Evolutionary conservation across 1,139 yeast species (phyloP).

Genomic region (Diutina catenulata): DNA sequence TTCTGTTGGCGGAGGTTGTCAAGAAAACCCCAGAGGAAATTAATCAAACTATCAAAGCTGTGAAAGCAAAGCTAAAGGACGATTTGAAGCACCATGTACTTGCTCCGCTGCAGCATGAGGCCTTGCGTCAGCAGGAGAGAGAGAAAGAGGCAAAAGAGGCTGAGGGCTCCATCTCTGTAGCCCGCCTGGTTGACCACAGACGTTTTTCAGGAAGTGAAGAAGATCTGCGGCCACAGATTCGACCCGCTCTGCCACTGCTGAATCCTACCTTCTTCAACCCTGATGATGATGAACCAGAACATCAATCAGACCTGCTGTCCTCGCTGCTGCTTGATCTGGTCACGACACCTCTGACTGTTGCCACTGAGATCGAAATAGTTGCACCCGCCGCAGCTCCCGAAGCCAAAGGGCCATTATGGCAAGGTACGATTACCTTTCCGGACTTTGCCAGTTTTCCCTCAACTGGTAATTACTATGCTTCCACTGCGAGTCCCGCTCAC

Average conservation of each 20-base stretch:
- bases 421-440: constrained; percentile 44
- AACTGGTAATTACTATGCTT: constrained; percentile 2
- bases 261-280: constrained; percentile 6
- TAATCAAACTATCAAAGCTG: constrained; percentile 18
- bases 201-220: too few relatives aligned
- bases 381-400: neutral
- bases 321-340: constrained; percentile 4
- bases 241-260: constrained; percentile 2
- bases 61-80: constrained; percentile 4
- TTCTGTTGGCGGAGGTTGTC: constrained; percentile 41
- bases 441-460: constrained; percentile 41
- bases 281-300: constrained; percentile 8
- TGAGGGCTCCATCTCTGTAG: neutral
- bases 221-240: neutral
- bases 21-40: constrained; percentile 51
- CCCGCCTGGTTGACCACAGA: constrained; percentile 4
- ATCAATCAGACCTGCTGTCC: constrained; percentile 4
- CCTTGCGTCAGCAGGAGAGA: neutral
- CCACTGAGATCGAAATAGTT: constrained; percentile 1
- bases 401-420: constrained; percentile 27
- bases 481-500: neutral
- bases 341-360: constrained; percentile 5
- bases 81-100: constrained; percentile 2
- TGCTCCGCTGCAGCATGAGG: neutral
- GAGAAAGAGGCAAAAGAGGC: constrained; percentile 1